Conservation (phyloP, 257 asterid species). For the Jasminum sambac region DNA sequence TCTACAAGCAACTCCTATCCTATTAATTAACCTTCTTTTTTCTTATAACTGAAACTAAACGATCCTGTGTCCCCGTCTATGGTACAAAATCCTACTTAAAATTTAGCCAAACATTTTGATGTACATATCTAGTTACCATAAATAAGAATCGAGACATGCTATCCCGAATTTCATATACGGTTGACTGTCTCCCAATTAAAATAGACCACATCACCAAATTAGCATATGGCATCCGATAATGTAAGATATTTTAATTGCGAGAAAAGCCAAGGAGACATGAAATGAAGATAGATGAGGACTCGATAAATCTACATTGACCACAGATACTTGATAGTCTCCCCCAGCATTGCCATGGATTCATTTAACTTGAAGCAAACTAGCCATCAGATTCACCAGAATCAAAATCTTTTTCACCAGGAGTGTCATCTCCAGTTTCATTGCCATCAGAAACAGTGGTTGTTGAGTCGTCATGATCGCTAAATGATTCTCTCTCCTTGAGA, state of each 20-base stretch:
- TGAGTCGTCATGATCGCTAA: conserved; percentile 35
- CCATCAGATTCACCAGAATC: conserved; percentile 47
- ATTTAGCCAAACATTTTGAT: not conserved
- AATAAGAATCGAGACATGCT: conserved; percentile 1
- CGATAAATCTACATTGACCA: too few species aligned
- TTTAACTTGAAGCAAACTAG: conserved; percentile 2
- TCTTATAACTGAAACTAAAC: too few species aligned
- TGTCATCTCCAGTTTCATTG: conserved; percentile 24
- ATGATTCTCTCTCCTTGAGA: conserved; percentile 54
- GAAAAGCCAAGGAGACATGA: too few species aligned
- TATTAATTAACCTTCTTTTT: too few species aligned
- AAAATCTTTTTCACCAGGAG: conserved; percentile 18
- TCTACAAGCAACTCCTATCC: too few species aligned
- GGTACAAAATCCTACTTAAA: not conserved
- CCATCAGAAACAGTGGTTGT: conserved; percentile 20
- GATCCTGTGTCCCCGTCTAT: not conserved
- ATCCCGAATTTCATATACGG: too few species aligned
- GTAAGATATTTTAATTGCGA: too few species aligned
- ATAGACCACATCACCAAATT: too few species aligned
- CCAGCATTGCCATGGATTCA: not conserved
- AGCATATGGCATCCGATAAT: too few species aligned
- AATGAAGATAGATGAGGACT: too few species aligned
- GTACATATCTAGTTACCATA: conserved; percentile 8
- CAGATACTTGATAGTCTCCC: not conserved
- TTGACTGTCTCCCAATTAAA: too few species aligned